Base-by-base conservation (phyloP, 495 filamentous ascomycete genomes). In the Penicillium antarcticum region DNA sequence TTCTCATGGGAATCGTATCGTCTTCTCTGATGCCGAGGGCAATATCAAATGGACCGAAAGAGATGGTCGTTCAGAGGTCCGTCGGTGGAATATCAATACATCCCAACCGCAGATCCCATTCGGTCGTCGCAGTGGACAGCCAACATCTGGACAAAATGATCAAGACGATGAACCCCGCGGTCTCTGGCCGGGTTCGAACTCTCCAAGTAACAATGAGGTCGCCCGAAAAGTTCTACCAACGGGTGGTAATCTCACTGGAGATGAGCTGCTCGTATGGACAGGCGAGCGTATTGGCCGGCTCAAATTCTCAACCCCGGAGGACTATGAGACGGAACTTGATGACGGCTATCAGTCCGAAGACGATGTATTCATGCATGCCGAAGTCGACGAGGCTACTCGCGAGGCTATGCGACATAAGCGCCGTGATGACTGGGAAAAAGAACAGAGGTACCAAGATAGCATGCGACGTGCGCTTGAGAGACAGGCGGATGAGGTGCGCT, bases 31-130 rank as follows among this genome's bases (percentile, higher is more conserved):
- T 55, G 84, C 86, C 4, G 83, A 89, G 41, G 92, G 92, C 0
- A 84, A 85, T 51, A 64, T 97, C 51, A 95, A 91, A 68, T 97
- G 92, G 92, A 80, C 94, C 19, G 92, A 97, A 68, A 79, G 91
- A 19, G 89, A 97, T 59, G 91, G 90, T 10, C 84, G 83, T 46
- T 83, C 84, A n/a, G 82, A 89, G 57, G 87, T 91, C 37, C 83
- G 92, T 21, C 80, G 81, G 13, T 87, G 84, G 70, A 89, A 87
- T 57, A 77, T 87, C 64, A 91, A 80, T 33, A 62, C 65, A 7
- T 67, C 67, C 11, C 53, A 63, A 11, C 59, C 61, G 10, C 60
- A 60, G 4, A 46, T 54, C 9, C 36, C 57, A 26, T 61, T 56
- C 18, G 48, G 45, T 17, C 24, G 48, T 34, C 29, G 42, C 37